These are phyloP conservation scores for Warburgia ugandensis DNA, from an alignment of 164 flowering plant genomes.

Conservation along the genomic window DNA sequence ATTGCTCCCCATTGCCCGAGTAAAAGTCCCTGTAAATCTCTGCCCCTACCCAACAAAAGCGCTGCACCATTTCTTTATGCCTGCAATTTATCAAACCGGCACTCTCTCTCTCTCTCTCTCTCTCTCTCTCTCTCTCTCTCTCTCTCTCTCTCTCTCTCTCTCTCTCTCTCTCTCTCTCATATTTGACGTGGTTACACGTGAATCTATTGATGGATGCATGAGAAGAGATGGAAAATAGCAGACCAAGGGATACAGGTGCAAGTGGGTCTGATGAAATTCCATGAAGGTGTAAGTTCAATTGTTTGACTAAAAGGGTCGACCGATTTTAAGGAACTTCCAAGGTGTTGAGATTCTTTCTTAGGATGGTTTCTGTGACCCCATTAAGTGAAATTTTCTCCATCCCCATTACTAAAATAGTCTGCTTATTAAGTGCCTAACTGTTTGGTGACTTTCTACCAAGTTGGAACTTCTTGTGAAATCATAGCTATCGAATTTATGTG, in stretches of 20 bases:
- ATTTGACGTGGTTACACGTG: background rate
- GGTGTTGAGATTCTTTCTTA: background rate
- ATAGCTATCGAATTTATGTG: background rate
- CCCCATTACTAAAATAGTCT: background rate
- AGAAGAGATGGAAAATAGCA: too few relatives aligned
- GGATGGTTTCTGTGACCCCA: background rate
- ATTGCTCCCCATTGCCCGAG: too few relatives aligned
- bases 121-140: background rate
- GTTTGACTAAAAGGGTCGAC: background rate
- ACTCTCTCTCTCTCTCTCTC: slow-evolving; percentile 5
- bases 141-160: slow-evolving; percentile 1
- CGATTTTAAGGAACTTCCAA: slow-evolving; percentile 1
- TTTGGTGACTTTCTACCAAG: background rate
- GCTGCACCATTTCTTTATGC: background rate
- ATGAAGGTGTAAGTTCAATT: background rate
- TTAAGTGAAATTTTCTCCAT: background rate
- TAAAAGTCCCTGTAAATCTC: too few relatives aligned
- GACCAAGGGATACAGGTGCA: too few relatives aligned
- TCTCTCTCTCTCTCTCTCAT: background rate
- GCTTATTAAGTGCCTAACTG: background rate
- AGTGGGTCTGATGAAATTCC: slow-evolving; percentile 3
- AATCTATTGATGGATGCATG: too few relatives aligned
- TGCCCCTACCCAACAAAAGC: background rate
- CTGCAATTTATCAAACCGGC: slow-evolving; percentile 3
- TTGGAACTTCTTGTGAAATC: background rate